phyloP scores from a whole-genome alignment of 2,329 filamentous ascomycete species.

The Epichloe festucae region DNA sequence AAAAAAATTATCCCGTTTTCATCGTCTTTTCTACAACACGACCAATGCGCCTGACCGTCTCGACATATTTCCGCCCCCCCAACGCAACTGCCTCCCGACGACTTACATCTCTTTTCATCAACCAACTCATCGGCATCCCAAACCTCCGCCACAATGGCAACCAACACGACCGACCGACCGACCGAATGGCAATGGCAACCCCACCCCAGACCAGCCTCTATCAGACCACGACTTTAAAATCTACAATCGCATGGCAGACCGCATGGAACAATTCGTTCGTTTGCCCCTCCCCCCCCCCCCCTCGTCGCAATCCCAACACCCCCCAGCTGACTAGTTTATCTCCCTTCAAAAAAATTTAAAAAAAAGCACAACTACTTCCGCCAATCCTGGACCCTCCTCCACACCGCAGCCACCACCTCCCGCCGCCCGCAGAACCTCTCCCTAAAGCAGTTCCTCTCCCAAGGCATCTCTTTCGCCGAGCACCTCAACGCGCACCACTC shows the following conservation, averaged over 20 bases:
- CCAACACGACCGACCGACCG: neutral
- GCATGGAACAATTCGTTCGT: conserved; percentile 38
- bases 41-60: too few relatives aligned
- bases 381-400: conserved; percentile 57
- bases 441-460: conserved; percentile 53
- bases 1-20: too few relatives aligned
- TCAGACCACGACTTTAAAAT: conserved; percentile 51
- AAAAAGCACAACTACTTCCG: conserved; percentile 67
- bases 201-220: conserved; percentile 37
- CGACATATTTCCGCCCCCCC: too few relatives aligned
- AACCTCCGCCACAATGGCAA: neutral
- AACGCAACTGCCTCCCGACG: too few relatives aligned
- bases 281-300: neutral
- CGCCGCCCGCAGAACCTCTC: conserved; percentile 51
- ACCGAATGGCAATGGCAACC: neutral
- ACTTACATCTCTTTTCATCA: too few relatives aligned
- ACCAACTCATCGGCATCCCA: too few relatives aligned
- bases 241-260: conserved; percentile 62
- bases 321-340: neutral
- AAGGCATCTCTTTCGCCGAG: conserved; percentile 55
- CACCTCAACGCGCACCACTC: conserved; percentile 65
- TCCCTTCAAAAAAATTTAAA: neutral
- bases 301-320: neutral
- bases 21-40: too few relatives aligned
- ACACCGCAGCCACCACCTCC: conserved; percentile 46